Percentiles rank a stretch among this genome's conserved stretches.
Evolutionary conservation across 2,329 filamentous ascomycete genomes (phyloP).

Genomic region (Claviceps sp.): DNA sequence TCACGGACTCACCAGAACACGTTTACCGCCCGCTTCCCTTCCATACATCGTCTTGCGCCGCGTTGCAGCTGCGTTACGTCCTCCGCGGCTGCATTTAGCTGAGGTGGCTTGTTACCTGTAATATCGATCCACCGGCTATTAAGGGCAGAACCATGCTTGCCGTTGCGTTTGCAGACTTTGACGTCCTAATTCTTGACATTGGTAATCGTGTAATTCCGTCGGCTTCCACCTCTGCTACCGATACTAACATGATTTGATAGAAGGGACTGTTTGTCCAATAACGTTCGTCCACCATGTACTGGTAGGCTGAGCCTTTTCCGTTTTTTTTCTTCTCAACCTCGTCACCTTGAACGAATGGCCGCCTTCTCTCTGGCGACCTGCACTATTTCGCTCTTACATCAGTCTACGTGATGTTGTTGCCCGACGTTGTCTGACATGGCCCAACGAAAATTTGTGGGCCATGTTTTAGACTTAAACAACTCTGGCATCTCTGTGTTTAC

Average conservation of each 20-base stretch:
- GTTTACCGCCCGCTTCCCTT: background rate
- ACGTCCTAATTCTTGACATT: slow-evolving; percentile 24
- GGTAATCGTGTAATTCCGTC: slow-evolving; percentile 14
- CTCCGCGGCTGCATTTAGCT: too few species aligned
- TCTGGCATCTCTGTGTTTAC: background rate
- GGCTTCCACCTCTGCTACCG: background rate
- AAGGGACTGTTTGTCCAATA: slow-evolving; percentile 73
- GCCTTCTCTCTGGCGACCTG: background rate
- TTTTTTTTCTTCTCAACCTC: background rate
- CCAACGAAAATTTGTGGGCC: background rate
- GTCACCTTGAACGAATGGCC: background rate
- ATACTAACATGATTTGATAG: slow-evolving; percentile 25
- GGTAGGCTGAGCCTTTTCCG: slow-evolving; percentile 39
- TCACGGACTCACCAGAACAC: background rate
- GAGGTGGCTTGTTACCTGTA: too few species aligned
- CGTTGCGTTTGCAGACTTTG: slow-evolving; percentile 14
- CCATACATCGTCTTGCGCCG: background rate
- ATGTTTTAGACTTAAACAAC: background rate
- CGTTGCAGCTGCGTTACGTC: too few species aligned
- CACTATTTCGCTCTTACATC: background rate
- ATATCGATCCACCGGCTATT: background rate
- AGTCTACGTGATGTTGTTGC: background rate
- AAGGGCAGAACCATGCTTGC: slow-evolving; percentile 4
- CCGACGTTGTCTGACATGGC: background rate
- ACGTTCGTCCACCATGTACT: slow-evolving; percentile 74